Evolutionary conservation across 2,329 filamentous ascomycete genomes (phyloP), one percentile per base, ranked within the genome.

Genomic region (Drechslerella dactyloides): DNA sequence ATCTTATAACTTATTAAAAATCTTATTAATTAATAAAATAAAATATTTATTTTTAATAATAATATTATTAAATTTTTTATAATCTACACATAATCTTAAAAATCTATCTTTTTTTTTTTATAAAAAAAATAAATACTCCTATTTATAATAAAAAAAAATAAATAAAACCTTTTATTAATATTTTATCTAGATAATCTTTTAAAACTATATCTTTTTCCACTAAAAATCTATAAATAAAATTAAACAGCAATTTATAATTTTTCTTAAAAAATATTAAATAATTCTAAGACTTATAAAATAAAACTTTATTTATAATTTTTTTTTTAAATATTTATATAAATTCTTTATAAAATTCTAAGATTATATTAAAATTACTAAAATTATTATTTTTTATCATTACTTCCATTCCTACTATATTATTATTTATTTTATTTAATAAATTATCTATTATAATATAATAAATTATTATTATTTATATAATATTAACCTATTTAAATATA

Each of bases 251-350:
- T 37, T 19, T 21, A 42, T n/a, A n/a, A 33, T 33, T 19, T n/a
- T 11, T 19, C 17, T 33, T 62, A 56, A 24, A 21, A 56, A 40
- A 37, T 4, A 48, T 23, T 56, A 62, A 42, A 44, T 23, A 53
- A 55, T 11, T 62, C 23, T 56, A n/a, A 11, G 7, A 55, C 40
- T 55, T 17, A 62, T 62, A 33, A 35, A 30, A 35, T 53, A 62
- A 24, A 5, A 62, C 56, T 35, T 56, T 52, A 24, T 4, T 35
- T 5, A 19, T 35, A 21, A 10, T 62, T 54, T 46, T 48, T 30
- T 46, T 17, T 46, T 42, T 37, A 53, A 59, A 46, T 30, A 19
- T 35, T 55, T 56, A 6, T 55, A 51, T 35, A 53, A 55, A 62
- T 2, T 62, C 42, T 53, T 23, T 17, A 53, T 56, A 62, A 21